Conservation (phyloP, 305 asterid genomes). For the Fraxinus latifolia region DNA sequence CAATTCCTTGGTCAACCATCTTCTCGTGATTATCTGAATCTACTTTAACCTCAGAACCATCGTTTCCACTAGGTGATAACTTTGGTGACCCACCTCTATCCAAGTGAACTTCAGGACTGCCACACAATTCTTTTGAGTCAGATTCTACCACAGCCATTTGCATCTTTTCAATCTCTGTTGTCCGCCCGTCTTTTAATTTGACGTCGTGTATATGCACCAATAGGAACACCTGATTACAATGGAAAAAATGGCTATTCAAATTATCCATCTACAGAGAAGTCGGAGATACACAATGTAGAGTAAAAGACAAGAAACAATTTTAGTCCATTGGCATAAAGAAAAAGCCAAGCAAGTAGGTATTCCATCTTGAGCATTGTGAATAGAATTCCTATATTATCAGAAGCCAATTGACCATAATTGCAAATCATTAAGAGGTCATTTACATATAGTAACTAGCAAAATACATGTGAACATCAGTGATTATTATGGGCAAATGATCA, state of each 20-base stretch:
- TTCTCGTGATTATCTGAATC: conserved; percentile 33
- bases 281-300: conserved; percentile 3
- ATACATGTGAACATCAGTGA: not conserved
- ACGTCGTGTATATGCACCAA: conserved; percentile 65
- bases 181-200: conserved; percentile 41
- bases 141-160: conserved; percentile 39
- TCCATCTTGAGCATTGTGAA: not conserved
- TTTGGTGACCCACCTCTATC: conserved; percentile 35
- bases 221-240: conserved; percentile 63
- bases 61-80: conserved; percentile 38
- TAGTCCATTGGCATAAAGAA: not conserved
- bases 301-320: not conserved
- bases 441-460: not conserved
- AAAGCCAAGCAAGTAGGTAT: not conserved
- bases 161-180: conserved; percentile 36
- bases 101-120: conserved; percentile 33
- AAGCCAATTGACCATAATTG: not conserved
- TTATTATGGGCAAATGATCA: not conserved
- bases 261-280: conserved; percentile 17
- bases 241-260: conserved; percentile 23
- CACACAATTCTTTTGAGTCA: conserved; percentile 36
- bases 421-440: not conserved
- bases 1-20: conserved; percentile 36
- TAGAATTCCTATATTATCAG: not conserved
- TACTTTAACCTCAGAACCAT: conserved; percentile 37